A percentile compares a stretch with the other conserved stretches of the same genome.
These are phyloP conservation scores for Plasmodium ovale DNA, from an alignment of 169 alveolate genomes.

Conservation along the genomic window DNA sequence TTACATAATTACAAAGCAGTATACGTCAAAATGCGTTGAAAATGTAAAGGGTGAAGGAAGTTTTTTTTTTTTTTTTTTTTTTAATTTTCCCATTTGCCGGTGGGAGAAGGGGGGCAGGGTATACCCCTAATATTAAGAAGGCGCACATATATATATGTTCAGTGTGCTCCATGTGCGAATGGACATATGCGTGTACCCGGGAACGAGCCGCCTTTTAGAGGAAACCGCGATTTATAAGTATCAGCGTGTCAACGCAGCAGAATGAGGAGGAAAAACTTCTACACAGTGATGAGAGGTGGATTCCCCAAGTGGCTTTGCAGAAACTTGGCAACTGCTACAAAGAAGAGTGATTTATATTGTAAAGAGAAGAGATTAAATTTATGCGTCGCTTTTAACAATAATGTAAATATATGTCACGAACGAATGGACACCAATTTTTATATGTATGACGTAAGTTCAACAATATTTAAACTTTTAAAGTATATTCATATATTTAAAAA, in stretches of 20 bases:
- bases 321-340: slow-evolving; percentile 3
- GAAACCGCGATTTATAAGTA: too few relatives aligned
- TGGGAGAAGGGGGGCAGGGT: too few relatives aligned
- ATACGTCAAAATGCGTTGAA: too few relatives aligned
- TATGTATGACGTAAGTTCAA: slow-evolving; percentile 32
- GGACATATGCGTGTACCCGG: background rate
- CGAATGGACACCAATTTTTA: slow-evolving; percentile 37
- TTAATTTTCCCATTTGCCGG: background rate
- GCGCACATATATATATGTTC: background rate
- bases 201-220: background rate
- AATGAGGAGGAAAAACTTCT: slow-evolving; percentile 24
- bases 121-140: too few relatives aligned
- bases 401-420: slow-evolving; percentile 54
- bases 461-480: slow-evolving; percentile 46
- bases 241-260: too few relatives aligned
- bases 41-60: background rate
- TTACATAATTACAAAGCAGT: too few relatives aligned
- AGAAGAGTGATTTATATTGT: slow-evolving; percentile 15
- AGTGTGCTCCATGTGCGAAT: background rate
- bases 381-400: slow-evolving; percentile 53
- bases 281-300: slow-evolving; percentile 1
- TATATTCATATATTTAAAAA: slow-evolving; percentile 60
- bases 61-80: slow-evolving; percentile 23
- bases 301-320: background rate
- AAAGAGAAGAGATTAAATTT: slow-evolving; percentile 33